Evolutionary conservation across 83 land plant genomes (phyloP), one percentile per base, ranked within the genome.

Genomic region (Picea engelmannii): DNA sequence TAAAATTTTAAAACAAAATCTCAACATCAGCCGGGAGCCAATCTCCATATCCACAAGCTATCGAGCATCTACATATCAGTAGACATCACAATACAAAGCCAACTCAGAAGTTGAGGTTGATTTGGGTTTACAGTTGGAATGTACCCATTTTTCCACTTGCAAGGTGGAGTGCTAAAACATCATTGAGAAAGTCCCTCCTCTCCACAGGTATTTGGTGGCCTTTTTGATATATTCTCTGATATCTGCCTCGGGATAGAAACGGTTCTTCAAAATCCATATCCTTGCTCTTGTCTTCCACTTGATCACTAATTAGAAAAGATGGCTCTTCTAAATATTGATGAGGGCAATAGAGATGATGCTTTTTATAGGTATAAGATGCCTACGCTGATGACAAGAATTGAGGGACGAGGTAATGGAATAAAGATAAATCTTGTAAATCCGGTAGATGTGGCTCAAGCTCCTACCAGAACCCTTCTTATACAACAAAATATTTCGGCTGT

Each of bases 321-420:
- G 98, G 95, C 98, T 74, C 84, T 96, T 83, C 91, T 87, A 71
- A 96, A 96, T 67, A 96, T 96, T 80, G 98, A 96, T 84, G 96
- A 96, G 24, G 79, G 89, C 8, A 94, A 96, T 87, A 80, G 84
- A 4, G 98, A 96, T 89, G 47, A 44, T 27, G 31, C 0, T 27
- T 27, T 27, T 27, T 27, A 27, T 27, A 27, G 31, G 31, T 27
- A 27, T 27, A 27, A 27, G 31, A 27, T 27, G 31, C 31, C 31
- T 27, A 27, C 31, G 31, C 31, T 27, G 31, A 27, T 27, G 31
- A 27, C 0, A 27, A 27, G 31, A 27, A 27, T 27, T 27, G 31
- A 27, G 31, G 31, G 31, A 27, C 31, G 31, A 27, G 31, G 31
- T 27, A 27, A 27, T 27, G 31, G 31, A 0, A 27, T 27, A 27